Percentiles rank a stretch among this genome's conserved stretches.
Evolutionary conservation across 2,329 filamentous ascomycete species (phyloP).

Genomic region (Aspergillus tubingensis): DNA sequence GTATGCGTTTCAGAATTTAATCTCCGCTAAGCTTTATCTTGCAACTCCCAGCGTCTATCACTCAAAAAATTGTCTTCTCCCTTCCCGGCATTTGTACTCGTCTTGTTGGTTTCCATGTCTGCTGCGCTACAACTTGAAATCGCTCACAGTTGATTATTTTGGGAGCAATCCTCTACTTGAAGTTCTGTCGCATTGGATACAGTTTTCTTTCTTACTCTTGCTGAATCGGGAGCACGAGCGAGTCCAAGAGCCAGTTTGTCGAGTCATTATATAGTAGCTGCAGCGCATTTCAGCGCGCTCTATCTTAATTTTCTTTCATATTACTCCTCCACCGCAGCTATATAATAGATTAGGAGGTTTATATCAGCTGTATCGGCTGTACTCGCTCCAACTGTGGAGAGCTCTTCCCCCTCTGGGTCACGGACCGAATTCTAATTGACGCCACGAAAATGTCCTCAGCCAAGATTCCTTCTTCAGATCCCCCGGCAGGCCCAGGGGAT

Average conservation of each 20-base stretch:
- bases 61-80: neutral
- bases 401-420: neutral
- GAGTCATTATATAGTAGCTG: neutral
- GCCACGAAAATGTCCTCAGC: constrained; percentile 23
- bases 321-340: neutral
- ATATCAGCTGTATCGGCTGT: neutral
- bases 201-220: neutral
- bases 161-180: neutral
- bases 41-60: neutral
- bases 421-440: neutral
- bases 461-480: constrained; percentile 1
- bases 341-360: neutral
- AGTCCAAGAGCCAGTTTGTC: neutral
- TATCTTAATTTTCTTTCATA: neutral
- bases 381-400: neutral
- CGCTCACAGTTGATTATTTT: no score
- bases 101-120: neutral
- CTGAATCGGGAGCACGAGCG: neutral
- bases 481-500: constrained; percentile 5
- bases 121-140: no score
- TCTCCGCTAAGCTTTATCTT: neutral
- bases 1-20: neutral
- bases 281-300: neutral
- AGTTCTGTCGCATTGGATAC: neutral
- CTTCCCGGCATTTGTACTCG: neutral